Base-by-base conservation (phyloP, 1,139 yeast genomes). In the Scheffersomyces cryptocercus region DNA sequence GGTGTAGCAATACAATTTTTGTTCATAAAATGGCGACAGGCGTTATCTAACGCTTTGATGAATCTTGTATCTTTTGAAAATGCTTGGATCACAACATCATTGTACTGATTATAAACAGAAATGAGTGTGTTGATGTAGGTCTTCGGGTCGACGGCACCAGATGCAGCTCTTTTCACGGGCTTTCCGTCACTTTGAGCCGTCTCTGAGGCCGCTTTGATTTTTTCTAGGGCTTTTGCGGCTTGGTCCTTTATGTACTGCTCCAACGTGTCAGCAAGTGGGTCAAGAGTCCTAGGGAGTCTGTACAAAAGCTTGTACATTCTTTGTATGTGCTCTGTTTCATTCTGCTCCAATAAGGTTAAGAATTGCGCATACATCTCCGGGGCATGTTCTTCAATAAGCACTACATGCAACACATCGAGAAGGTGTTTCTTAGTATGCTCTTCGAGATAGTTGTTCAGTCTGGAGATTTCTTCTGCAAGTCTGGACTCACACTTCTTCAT, bases 41-140 rank as follows among this genome's bases (percentile, higher is more conserved):
- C 97, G 54, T 81, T 83, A 61, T 93, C 98, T 52, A 93, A 77
- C 0, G 98, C 89, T 60, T 87, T 88, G 44, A 88, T 88, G 70
- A 93, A 87, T 32, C 85, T 81, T 3, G 90, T 79, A 59, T 89
- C 89, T 54, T 81, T 81, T 49, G 80, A 83, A 63, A 93, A 88
- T 2, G 96, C 88, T 35, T 61, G 66, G 39, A 69, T 70, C 26
- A 91, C 95, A 59, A 91, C 79, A 38, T 77, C 74, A 56, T 82
- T 76, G 70, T 82, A 86, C 62, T 84, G 77, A 50, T 73, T 63
- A 64, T 91, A 87, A 28, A 90, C 85, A 36, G 75, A 71, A 38
- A 93, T 77, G 48, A 95, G 73, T 4, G 91, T 79, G 56, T 86
- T 87, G 42, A 93, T 86, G 60, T 93, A 95, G 26, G 77, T 74